Evolutionary conservation across 2,329 filamentous ascomycete species (phyloP), one percentile per base, ranked within the genome.

Genomic region (Clonostachys rosea): DNA sequence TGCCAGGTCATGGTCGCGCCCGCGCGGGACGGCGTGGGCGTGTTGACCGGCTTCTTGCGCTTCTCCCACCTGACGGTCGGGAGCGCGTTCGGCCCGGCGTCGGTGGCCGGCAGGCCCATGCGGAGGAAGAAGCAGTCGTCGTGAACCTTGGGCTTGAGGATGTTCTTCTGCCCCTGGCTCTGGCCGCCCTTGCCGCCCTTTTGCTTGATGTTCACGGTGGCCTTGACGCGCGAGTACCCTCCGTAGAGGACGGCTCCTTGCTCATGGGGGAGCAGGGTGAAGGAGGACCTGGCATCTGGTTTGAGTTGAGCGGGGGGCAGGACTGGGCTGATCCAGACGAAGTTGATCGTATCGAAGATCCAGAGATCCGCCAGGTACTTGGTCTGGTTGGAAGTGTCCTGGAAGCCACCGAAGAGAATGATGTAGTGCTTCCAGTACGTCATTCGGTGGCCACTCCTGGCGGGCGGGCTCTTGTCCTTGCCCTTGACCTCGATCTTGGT

Each of bases 341-440:
- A 96, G 61, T 86, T 89, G 58, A 87, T 69, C 34, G 90, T 95
- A 67, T 99, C 94, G 66, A 96, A 99, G 46, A 97, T 78, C 92
- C 94, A 99, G 35, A 97, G 72, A 64, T 99, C 94, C 37, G 87
- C 84, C 14, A 99, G 71, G 64, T 99, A 99, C 63, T 91, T 95
- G 6, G 92, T 97, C 64, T 91, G 87, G 63, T 95, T 90, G 10
- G 89, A 92, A 1, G 92, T 97, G 64, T 97, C 94, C 68, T 99
- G 94, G 64, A 99, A 99, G 1, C 94, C 94, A 49, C 94, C 94
- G 61, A 96, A 97, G 2, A 99, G 75, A 49, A 99, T 81, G 52
- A 99, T 91, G 67, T 96, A 97, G 63, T 96, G 90, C 71, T 97
- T 97, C 78, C 83, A 97, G 64, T 89, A 92, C 4, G 91, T 95